A percentile compares a stretch with the other conserved stretches of the same genome.
Evolutionary conservation across 306 rosid genomes (phyloP).

Genomic region (Benincasa hispida): DNA sequence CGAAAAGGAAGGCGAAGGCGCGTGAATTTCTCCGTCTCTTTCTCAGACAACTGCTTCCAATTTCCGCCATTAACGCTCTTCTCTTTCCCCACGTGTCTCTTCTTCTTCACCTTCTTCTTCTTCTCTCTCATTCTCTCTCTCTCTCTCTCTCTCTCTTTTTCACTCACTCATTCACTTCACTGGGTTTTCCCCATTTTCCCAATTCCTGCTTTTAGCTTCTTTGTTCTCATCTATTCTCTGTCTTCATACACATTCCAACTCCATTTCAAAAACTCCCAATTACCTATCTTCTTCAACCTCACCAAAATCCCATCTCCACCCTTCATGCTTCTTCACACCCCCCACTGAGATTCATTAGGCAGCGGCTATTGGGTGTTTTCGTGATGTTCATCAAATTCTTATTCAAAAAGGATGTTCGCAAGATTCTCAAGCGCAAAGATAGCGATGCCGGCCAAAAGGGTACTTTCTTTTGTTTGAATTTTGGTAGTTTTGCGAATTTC

Average conservation of each 20-base stretch:
- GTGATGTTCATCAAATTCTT: constrained; percentile 62
- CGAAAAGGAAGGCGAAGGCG: neutral
- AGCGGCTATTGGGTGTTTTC: neutral
- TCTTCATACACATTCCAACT: neutral
- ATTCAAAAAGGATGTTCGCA: constrained; percentile 50
- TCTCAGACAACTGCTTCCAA: constrained; percentile 26
- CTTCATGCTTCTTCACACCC: neutral
- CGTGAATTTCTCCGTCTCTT: neutral
- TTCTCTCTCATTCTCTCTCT: neutral
- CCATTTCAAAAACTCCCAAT: neutral
- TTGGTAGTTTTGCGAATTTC: neutral
- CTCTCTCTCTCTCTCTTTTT: neutral
- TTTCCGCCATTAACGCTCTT: constrained; percentile 40
- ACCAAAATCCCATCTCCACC: neutral
- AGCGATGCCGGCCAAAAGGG: constrained; percentile 97
- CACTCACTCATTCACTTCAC: neutral
- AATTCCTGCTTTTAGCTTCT: neutral
- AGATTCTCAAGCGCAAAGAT: constrained; percentile 89
- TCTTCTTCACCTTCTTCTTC: neutral
- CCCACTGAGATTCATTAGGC: neutral
- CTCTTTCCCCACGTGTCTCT: constrained; percentile 25
- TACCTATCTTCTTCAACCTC: neutral
- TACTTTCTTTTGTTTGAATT: constrained; percentile 2
- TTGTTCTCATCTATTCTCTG: neutral
- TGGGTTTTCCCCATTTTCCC: neutral